Percentiles rank a stretch among this genome's conserved stretches.
Conservation (phyloP, 257 asterid species). For the Henckelia pumila region DNA sequence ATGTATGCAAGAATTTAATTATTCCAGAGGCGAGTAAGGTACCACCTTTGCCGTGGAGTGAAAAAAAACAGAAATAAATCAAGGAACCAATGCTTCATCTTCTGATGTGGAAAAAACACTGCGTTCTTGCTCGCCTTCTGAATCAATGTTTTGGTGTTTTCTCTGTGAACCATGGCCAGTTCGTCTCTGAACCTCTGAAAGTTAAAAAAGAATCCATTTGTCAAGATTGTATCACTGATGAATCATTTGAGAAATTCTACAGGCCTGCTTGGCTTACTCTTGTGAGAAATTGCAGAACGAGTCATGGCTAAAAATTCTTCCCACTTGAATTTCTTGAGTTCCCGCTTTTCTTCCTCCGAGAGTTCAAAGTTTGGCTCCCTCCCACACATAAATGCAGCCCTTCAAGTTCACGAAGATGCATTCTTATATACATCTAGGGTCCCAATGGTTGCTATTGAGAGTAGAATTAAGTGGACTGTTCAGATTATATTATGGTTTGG, state of each 20-base stretch:
- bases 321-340: conserved; percentile 71
- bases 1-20: conserved; percentile 30
- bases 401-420: conserved; percentile 26
- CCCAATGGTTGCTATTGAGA: neutral
- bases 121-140: conserved; percentile 51
- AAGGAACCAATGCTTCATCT: conserved; percentile 43
- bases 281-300: conserved; percentile 78
- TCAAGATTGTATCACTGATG: neutral
- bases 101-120: conserved; percentile 57
- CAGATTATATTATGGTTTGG: neutral
- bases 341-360: conserved; percentile 74
- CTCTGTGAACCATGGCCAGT: conserved; percentile 39
- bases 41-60: neutral
- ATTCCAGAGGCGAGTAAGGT: neutral
- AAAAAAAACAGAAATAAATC: conserved; percentile 20
- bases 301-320: conserved; percentile 76
- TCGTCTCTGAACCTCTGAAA: conserved; percentile 58
- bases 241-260: neutral
- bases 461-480: neutral
- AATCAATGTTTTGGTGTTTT: conserved; percentile 40
- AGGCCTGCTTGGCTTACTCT: conserved; percentile 41
- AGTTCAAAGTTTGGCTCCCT: conserved; percentile 94
- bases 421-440: neutral
- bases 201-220: conserved; percentile 1
- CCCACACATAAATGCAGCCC: conserved; percentile 99